phyloP scores from a whole-genome alignment of 2,329 filamentous ascomycete genomes.

The Fusarium praegraminearum region DNA sequence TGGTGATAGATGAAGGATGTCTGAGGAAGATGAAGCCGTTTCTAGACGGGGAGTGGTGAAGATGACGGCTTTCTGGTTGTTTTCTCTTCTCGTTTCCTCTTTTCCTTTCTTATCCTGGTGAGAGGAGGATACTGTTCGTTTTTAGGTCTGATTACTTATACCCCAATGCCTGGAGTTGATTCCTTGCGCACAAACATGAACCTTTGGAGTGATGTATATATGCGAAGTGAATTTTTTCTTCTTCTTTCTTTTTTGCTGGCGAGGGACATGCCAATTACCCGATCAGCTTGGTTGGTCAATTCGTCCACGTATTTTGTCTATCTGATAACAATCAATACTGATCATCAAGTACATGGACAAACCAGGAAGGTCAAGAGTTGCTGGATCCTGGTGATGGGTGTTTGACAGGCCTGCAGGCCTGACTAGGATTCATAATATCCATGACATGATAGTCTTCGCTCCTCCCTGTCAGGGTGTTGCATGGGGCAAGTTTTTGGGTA shows the following conservation, averaged over 20 bases:
- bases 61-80: conserved; percentile 38
- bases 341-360: not conserved
- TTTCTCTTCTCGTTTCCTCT: conserved; percentile 30
- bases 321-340: not conserved
- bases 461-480: not conserved
- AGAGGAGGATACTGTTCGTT: conserved; percentile 40
- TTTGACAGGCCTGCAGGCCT: conserved; percentile 9
- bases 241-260: not conserved
- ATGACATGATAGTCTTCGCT: not conserved
- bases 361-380: conserved; percentile 1
- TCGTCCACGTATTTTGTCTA: too few species aligned
- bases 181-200: conserved; percentile 26
- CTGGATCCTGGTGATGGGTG: not conserved
- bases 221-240: not conserved
- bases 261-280: not conserved
- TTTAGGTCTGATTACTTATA: conserved; percentile 48
- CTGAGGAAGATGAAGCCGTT: conserved; percentile 25
- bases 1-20: conserved; percentile 33
- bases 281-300: not conserved
- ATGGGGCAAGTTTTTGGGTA: not conserved
- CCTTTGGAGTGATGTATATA: conserved; percentile 7
- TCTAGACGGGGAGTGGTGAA: conserved; percentile 28
- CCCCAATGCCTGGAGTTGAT: conserved; percentile 48
- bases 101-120: conserved; percentile 22
- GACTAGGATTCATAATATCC: conserved; percentile 3